Conservation (phyloP, 2,329 filamentous ascomycete species). For the Xylaria hypoxylon region DNA sequence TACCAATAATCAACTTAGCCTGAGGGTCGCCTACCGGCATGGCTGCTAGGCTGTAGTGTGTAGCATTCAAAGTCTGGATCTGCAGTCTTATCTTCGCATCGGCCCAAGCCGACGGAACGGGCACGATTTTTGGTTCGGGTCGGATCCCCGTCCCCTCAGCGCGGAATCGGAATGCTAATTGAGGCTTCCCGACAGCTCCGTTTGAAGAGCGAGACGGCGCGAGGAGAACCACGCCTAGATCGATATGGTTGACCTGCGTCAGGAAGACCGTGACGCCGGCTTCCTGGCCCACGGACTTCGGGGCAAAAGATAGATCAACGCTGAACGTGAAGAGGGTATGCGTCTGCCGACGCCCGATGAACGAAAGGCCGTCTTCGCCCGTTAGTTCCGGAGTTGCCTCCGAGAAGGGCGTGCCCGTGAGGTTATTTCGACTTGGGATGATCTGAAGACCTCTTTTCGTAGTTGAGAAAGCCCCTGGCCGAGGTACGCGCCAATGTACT, state of each 20-base stretch:
- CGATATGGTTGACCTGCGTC: slow-evolving; percentile 51
- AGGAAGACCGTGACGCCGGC: slow-evolving; percentile 52
- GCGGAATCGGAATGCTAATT: slow-evolving; percentile 46
- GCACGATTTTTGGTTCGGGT: slow-evolving; percentile 36
- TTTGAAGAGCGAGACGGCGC: slow-evolving; percentile 2
- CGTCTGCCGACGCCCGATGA: slow-evolving; percentile 51
- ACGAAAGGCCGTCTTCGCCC: slow-evolving; percentile 45
- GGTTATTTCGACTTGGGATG: slow-evolving; percentile 46
- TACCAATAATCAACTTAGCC: slow-evolving; percentile 42
- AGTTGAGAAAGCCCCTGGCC: slow-evolving; percentile 42
- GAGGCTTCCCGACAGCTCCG: neutral
- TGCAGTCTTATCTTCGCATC: slow-evolving; percentile 46
- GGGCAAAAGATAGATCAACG: slow-evolving; percentile 49
- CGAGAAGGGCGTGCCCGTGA: slow-evolving; percentile 44
- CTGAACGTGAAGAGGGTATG: slow-evolving; percentile 50
- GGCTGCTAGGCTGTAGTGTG: slow-evolving; percentile 50
- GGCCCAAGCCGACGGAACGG: slow-evolving; percentile 46
- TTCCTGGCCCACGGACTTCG: slow-evolving; percentile 46
- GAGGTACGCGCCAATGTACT: slow-evolving; percentile 52
- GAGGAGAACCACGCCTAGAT: slow-evolving; percentile 49
- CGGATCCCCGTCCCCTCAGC: slow-evolving; percentile 44
- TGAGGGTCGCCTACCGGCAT: slow-evolving; percentile 39
- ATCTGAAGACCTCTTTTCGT: slow-evolving; percentile 44
- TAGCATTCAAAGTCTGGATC: slow-evolving; percentile 48
- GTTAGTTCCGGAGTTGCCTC: slow-evolving; percentile 40